phyloP scores from a whole-genome alignment of 108 stramenopile species.

The Fistulifera solaris region DNA sequence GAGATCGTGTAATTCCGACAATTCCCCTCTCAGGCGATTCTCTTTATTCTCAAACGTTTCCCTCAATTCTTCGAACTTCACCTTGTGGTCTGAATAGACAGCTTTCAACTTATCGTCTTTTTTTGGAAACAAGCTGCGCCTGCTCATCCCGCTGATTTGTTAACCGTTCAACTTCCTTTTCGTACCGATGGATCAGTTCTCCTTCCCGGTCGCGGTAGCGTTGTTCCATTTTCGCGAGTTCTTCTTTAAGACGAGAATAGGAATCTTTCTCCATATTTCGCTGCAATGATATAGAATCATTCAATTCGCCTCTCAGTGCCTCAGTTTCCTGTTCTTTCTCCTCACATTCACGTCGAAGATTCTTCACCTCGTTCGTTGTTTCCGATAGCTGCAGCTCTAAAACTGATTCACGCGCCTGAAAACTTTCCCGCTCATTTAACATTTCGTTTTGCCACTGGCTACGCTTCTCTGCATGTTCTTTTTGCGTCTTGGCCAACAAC shows the following conservation, averaged over 20 bases:
- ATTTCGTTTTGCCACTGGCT: constrained; percentile 7
- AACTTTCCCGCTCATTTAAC: constrained; percentile 15
- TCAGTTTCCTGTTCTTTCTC: constrained; percentile 8
- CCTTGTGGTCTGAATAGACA: constrained; percentile 9
- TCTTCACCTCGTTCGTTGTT: neutral
- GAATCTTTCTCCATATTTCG: neutral
- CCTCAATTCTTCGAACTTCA: constrained; percentile 25
- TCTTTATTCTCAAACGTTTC: constrained; percentile 20
- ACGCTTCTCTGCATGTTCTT: constrained; percentile 15
- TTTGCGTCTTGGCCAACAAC: constrained; percentile 22
- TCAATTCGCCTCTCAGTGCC: neutral
- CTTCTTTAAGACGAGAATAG: neutral
- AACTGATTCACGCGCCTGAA: constrained; percentile 6
- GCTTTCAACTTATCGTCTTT: constrained; percentile 1
- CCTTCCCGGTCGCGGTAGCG: neutral
- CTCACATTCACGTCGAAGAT: neutral
- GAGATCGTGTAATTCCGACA: constrained; percentile 26
- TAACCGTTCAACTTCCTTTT: constrained; percentile 5
- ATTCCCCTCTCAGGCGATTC: constrained; percentile 22
- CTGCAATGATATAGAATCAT: constrained; percentile 9
- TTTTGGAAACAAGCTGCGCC: neutral
- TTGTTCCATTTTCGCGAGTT: neutral
- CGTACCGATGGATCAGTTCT: neutral
- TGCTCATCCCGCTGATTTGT: constrained; percentile 6
- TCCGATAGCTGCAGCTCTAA: constrained; percentile 28